These are phyloP conservation scores for Phialemonium atrogriseum DNA, from an alignment of 2,329 filamentous ascomycete species.

Conservation along the genomic window DNA sequence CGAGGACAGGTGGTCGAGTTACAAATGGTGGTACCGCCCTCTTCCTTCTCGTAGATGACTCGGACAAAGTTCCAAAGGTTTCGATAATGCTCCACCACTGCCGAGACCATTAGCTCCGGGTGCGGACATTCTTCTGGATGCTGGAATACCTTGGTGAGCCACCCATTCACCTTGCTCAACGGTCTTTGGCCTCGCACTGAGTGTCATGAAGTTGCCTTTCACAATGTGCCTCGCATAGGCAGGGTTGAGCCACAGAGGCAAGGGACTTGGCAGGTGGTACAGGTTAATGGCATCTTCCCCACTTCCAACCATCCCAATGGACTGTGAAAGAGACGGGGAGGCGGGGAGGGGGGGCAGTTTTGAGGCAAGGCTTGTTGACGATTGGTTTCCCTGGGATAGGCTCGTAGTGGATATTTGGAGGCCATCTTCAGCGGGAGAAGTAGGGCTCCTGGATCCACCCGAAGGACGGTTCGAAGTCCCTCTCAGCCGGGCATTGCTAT, in stretches of 20 bases:
- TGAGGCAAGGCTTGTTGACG: conserved; percentile 11
- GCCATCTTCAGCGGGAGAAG: conserved; percentile 14
- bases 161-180: conserved; percentile 83
- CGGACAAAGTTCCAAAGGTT: conserved; percentile 73
- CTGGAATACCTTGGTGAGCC: conserved; percentile 66
- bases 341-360: conserved; percentile 14
- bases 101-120: conserved; percentile 12
- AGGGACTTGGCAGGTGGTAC: conserved; percentile 25
- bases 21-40: conserved; percentile 62
- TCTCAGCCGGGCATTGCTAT: conserved; percentile 17
- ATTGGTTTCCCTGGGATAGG: conserved; percentile 14
- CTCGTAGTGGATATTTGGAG: conserved; percentile 10
- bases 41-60: conserved; percentile 69
- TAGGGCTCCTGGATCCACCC: conserved; percentile 12
- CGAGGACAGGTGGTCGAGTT: conserved; percentile 70
- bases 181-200: conserved; percentile 75
- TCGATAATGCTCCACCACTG: conserved; percentile 78
- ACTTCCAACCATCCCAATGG: conserved; percentile 16
- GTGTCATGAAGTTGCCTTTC: conserved; percentile 84
- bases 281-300: conserved; percentile 22
- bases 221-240: conserved; percentile 68
- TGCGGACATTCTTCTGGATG: neutral
- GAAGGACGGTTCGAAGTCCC: conserved; percentile 15
- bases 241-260: conserved; percentile 58
- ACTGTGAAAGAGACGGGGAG: conserved; percentile 16